Evolutionary conservation across 2,329 filamentous ascomycete species (phyloP).

Genomic region (Neoascochyta sp.): DNA sequence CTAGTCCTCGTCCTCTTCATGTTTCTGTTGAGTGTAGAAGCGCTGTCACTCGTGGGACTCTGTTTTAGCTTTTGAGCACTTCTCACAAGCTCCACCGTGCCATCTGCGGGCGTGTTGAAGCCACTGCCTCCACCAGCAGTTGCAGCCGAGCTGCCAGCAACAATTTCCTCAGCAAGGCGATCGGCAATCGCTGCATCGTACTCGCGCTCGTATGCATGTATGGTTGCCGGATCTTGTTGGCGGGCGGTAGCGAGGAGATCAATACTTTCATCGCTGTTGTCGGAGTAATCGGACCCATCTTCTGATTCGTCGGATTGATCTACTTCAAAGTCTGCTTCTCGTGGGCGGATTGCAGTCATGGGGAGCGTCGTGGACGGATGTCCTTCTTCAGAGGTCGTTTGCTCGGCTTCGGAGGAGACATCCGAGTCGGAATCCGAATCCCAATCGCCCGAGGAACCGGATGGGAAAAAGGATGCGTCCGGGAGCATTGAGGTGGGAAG

Average conservation of each 20-base stretch:
- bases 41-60: too few species aligned
- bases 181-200: conserved; percentile 48
- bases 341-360: conserved; percentile 25
- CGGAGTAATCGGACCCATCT: conserved; percentile 26
- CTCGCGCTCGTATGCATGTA: conserved; percentile 43
- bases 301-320: conserved; percentile 9
- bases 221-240: conserved; percentile 41
- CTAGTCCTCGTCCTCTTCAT: conserved; percentile 13
- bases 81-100: too few species aligned
- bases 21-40: conserved; percentile 5
- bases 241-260: conserved; percentile 47
- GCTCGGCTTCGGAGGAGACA: conserved; percentile 28
- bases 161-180: conserved; percentile 48
- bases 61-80: too few species aligned
- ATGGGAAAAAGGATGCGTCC: conserved; percentile 43
- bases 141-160: conserved; percentile 48
- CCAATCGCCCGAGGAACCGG: conserved; percentile 31
- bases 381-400: conserved; percentile 14
- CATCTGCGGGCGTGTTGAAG: conserved; percentile 40
- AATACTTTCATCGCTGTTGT: conserved; percentile 39
- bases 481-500: conserved; percentile 45
- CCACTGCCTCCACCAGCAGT: conserved; percentile 49
- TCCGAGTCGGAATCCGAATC: conserved; percentile 40
- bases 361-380: conserved; percentile 27
- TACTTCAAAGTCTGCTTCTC: neutral